Evolutionary conservation across 148 eudicot species (phyloP), one percentile per base, ranked within the genome.

Genomic region (Rhododendron henanense): DNA sequence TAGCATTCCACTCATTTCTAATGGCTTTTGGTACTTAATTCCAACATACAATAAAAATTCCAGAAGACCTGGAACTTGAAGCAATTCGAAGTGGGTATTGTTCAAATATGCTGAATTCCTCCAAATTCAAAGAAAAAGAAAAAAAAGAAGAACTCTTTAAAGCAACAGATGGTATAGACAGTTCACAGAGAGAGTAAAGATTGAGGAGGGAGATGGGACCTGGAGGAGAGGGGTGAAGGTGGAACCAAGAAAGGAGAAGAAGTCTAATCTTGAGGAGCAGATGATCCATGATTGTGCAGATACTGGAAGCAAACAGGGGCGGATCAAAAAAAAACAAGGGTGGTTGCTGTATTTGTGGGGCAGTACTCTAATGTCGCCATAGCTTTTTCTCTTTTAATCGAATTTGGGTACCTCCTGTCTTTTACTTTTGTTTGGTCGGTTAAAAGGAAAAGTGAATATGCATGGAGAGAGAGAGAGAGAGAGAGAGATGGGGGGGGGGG

Each of bases 211-310:
- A 55, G 41, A 41, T 65, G 75, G 31, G 45, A 86, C 88, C 75
- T 35, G 85, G 75, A 74, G n/a, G 75, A 82, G 88, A 86, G 82
- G 85, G 81, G 59, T 21, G 82, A 33, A 14, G 81, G 53, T 44
- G 85, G 65, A 86, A 53, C 44, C 81, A 86, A 57, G 88, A 23
- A 74, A 86, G 81, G 47, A 86, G 81, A n/a, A 82, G 47, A 39
- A 75, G 37, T 75, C 81, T 86, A 80, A 86, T 33, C 61, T 86
- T 82, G 53, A 73, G 75, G 19, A 81, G 71, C 71, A 55, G 57
- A 31, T 37, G 16, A 18, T 86, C 85, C 88, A 82, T 82, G 13
- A 35, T 85, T 31, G 55, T 31, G 15, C 65, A 18, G 55, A 13
- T 18, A 51, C 16, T 48, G 82, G 33, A 25, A 51, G 63, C 63